phyloP scores from a whole-genome alignment of 768 basidiomycete species.

The Omphalotus guepiniiformis region DNA sequence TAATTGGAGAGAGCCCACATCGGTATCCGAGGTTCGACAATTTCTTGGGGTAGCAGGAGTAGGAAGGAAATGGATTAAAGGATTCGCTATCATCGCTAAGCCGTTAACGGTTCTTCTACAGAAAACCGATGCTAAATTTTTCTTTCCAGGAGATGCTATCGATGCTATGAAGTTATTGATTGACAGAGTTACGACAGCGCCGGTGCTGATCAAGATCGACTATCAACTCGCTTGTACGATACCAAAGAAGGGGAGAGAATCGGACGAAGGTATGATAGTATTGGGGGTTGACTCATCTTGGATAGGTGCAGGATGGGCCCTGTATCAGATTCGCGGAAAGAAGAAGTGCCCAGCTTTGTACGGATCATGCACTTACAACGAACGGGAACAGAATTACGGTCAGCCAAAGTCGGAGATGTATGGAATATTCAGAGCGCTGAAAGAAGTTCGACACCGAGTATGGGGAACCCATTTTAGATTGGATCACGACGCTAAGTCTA shows the following conservation, averaged over 20 bases:
- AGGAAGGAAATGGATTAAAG: neutral
- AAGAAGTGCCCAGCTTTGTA: constrained; percentile 21
- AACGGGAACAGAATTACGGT: constrained; percentile 26
- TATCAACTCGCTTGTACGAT: neutral
- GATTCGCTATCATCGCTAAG: neutral
- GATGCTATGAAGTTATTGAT: neutral
- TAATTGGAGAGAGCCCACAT: constrained; percentile 16
- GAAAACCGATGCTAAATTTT: neutral
- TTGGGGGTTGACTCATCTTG: constrained; percentile 14
- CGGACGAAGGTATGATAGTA: constrained; percentile 5
- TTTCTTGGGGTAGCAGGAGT: constrained; percentile 21
- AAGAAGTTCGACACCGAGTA: constrained; percentile 22
- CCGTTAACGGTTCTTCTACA: neutral
- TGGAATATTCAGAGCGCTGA: constrained; percentile 29
- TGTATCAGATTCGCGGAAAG: constrained; percentile 24
- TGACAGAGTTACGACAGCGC: neutral
- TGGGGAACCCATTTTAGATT: constrained; percentile 28
- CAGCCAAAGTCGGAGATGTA: constrained; percentile 36
- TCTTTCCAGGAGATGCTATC: neutral
- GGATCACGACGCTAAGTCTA: constrained; percentile 31
- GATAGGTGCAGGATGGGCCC: constrained; percentile 29
- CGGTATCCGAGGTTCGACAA: constrained; percentile 16
- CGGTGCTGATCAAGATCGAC: neutral
- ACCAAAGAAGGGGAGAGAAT: constrained; percentile 3
- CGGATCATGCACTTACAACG: constrained; percentile 31